These are phyloP conservation scores for Coemansia sp. DNA, from an alignment of 192 early-diverging fungal species.

Conservation along the genomic window DNA sequence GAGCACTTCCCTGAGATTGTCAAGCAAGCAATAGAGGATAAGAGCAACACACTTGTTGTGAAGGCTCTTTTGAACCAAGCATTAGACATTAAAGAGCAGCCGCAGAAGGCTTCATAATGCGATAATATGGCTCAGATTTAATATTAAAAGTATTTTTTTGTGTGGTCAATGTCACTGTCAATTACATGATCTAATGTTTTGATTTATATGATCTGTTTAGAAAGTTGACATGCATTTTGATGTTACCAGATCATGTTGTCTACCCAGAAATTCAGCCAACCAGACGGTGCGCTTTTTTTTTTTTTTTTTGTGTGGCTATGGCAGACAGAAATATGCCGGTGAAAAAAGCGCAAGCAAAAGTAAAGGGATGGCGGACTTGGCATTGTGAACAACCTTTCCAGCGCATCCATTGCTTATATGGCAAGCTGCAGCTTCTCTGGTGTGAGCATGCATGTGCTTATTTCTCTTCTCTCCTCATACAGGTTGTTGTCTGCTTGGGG, in stretches of 20 bases:
- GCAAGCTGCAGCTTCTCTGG: conserved; percentile 10
- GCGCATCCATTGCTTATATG: conserved; percentile 2
- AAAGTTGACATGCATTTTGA: too few species aligned
- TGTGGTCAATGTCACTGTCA: neutral
- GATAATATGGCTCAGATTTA: neutral
- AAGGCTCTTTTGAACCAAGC: conserved; percentile 24
- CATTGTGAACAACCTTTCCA: neutral
- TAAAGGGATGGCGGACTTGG: too few species aligned
- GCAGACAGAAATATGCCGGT: too few species aligned
- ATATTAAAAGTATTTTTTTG: neutral
- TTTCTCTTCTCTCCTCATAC: conserved; percentile 8
- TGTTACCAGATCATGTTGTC: too few species aligned
- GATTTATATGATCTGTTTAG: too few species aligned
- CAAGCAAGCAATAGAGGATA: conserved; percentile 18
- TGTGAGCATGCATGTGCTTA: conserved; percentile 17
- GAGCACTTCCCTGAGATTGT: conserved; percentile 26
- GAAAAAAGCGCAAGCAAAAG: too few species aligned
- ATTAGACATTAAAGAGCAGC: neutral
- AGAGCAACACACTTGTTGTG: conserved; percentile 25
- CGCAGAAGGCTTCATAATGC: neutral
- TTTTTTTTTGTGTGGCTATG: too few species aligned
- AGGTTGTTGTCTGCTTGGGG: neutral
- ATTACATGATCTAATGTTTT: neutral
- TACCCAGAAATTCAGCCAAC: too few species aligned
- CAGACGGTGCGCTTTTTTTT: too few species aligned